Base-by-base conservation (phyloP, 106 monocot genomes). In the Allium sativum region DNA sequence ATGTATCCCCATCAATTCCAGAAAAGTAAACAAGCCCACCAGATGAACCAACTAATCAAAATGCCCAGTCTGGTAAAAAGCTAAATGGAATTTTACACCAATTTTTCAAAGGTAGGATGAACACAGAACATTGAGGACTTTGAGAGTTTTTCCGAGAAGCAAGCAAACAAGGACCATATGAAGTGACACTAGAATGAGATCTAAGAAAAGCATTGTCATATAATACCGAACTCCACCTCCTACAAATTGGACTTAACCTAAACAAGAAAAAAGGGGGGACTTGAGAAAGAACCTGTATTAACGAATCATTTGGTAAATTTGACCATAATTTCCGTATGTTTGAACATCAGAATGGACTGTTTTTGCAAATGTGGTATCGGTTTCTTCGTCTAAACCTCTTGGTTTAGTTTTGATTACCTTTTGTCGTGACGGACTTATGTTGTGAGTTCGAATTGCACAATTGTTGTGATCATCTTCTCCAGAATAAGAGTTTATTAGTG, bases 1-100 rank as follows among this genome's bases (percentile, higher is more conserved):
- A 90, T 43, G 43, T 66, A 45, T 72, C 73, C 21, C 77, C 86
- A 73, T 90, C 86, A 19, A 72, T 80, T 20, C 90, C 90, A 64
- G 82, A 85, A 55, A 90, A 82, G 48, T 85, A 90, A 73, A 86
- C 80, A 40, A 90, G 80, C 13, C 90, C 86, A 7, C 80, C 79
- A 3, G 90, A 86, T 9, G 90, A 90, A 45, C 90, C 86, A 45
- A 90, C 82, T 56, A 86, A 79, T 77, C 82, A 90, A 61, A 83
- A 79, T 20, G 79, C 80, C 90, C 90, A 90, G 10, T 79, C 77
- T 0, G 86, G 82, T 53, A 90, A 65, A 59, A 90, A 90, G 0
- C 77, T 66, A 40, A 77, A 86, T 0, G 90, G 86, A 10, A 90
- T 72, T 61, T 83, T 85, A 56, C 77, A 86, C 79, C 85, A 83